Percentiles rank a stretch among this genome's conserved stretches.
Conservation (phyloP, 257 asterid species). For the Jacaranda copaia region DNA sequence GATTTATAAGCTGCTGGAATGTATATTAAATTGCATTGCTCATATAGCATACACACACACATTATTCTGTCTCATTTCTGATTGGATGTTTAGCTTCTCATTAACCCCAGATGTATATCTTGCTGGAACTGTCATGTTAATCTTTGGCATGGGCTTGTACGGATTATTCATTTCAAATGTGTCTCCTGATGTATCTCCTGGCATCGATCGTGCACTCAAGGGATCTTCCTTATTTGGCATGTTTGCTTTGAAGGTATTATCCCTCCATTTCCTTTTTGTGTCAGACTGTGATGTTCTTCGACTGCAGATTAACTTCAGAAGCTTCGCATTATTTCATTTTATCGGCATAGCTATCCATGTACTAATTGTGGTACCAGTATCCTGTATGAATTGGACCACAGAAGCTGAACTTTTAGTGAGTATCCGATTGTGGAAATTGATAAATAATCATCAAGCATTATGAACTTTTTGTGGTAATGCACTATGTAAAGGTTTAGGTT, state of each 20-base stretch:
- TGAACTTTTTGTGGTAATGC: no score
- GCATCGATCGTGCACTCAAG: constrained; percentile 74
- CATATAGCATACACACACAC: no score
- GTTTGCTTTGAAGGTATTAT: constrained; percentile 76
- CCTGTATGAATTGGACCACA: no score
- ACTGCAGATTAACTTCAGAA: neutral
- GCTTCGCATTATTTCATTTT: neutral
- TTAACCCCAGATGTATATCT: constrained; percentile 72
- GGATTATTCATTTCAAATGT: constrained; percentile 85
- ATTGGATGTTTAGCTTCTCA: constrained; percentile 21
- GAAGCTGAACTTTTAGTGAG: no score
- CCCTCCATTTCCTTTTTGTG: neutral
- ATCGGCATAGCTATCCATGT: neutral
- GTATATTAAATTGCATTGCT: neutral
- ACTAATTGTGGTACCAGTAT: neutral
- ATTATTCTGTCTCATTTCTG: constrained; percentile 1
- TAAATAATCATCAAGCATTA: no score
- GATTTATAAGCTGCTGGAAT: neutral
- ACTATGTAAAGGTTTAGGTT: no score
- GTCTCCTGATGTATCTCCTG: constrained; percentile 53
- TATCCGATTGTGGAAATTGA: no score
- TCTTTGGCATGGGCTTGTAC: constrained; percentile 95
- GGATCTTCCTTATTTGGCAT: constrained; percentile 93
- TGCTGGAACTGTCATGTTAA: constrained; percentile 96
- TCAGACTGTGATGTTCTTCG: neutral